Evolutionary conservation across 257 asterid genomes (phyloP), one percentile per base, ranked within the genome.

Genomic region (Scutellaria galericulata): DNA sequence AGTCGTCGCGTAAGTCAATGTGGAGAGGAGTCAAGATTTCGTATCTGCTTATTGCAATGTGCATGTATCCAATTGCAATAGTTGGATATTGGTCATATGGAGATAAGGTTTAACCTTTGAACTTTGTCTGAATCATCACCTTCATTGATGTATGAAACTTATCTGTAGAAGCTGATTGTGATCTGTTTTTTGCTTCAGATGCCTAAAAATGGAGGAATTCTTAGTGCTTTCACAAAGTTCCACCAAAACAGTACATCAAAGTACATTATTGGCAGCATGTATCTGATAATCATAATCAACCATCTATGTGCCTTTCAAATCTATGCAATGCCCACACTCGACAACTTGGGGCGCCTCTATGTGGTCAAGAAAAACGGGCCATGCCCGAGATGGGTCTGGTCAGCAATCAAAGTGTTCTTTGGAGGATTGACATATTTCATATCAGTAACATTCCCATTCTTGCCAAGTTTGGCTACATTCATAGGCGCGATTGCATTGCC

Each of bases 21-120:
- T 83, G 91, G 96, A 86, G 78, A 83, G 98, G 86, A 57, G 90
- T 89, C 4, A 24, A 4, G 0, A 54, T 79, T 9, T 81, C 98
- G 0, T 82, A 82, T 52, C 18, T 72, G 9, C 5, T 85, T 0
- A 72, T 86, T 12, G 85, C 88, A 2, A 0, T 79, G 9, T 88
- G 87, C 68, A 1, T 89, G 7, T 89, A 73, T 70, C 96, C 96
- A 1, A 64, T 88, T 4, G 90, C 93, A 68, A 79, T 86, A 13
- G 89, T 73, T 4, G 94, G 98, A 61, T 77, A 85, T 50, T 85
- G 90, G 96, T 83, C 88, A 60, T 85, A 81, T 10, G 93, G 89
- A 70, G 70, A 83, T 66, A 45, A 60, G 89, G 91, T 86, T 69
- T 13, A 4, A 9, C 37, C 37, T 31, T 31, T 31, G 37, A 31